phyloP scores from a whole-genome alignment of 805 yeast genomes.

The Jamesozyma spencerorum region DNA sequence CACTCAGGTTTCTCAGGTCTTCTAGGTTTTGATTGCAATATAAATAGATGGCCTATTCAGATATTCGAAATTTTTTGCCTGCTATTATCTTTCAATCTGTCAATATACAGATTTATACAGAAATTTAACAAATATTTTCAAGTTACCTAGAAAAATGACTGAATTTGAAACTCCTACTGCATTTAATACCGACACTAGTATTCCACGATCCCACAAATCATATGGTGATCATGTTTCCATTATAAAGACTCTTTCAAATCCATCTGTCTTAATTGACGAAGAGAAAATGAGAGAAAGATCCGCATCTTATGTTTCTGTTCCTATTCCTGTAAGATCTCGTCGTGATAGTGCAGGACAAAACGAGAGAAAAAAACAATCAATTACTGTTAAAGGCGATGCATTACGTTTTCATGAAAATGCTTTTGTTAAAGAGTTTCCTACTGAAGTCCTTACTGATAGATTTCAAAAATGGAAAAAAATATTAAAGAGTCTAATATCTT shows the following conservation, averaged over 20 bases:
- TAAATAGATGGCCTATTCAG: too few relatives aligned
- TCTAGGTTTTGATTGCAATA: too few relatives aligned
- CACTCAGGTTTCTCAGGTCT: too few relatives aligned
- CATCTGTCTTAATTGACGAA: neutral
- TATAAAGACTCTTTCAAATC: neutral
- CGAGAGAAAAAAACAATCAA: neutral
- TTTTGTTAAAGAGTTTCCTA: constrained; percentile 42
- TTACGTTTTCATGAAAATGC: constrained; percentile 1
- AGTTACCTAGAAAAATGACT: too few relatives aligned
- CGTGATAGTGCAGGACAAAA: neutral
- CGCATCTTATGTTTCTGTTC: constrained; percentile 25
- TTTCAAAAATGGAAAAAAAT: constrained; percentile 74
- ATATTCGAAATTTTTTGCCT: too few relatives aligned
- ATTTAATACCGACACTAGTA: neutral
- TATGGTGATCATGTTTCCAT: neutral
- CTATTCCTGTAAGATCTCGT: constrained; percentile 18
- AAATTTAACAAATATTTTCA: too few relatives aligned
- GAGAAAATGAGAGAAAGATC: constrained; percentile 11
- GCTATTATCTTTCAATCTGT: too few relatives aligned
- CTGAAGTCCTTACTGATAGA: constrained; percentile 69
- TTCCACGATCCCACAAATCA: neutral
- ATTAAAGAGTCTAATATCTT: constrained; percentile 56
- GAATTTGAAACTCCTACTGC: neutral
- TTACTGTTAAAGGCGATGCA: constrained; percentile 1
- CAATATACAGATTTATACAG: too few relatives aligned